Base-by-base conservation (phyloP, 305 asterid species). In the Stenogyne calaminthoides region DNA sequence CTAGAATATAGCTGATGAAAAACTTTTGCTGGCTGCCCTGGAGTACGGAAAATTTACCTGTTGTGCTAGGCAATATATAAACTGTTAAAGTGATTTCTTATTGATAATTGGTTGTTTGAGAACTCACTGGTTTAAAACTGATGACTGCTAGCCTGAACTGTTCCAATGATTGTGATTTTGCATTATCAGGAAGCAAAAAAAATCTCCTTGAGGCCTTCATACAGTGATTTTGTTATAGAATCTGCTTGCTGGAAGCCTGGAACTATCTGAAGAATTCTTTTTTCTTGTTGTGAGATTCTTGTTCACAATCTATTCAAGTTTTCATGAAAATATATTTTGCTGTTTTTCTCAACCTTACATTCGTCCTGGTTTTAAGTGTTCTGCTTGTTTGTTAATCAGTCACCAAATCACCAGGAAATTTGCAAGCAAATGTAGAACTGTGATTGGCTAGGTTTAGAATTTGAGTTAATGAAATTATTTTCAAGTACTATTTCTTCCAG, bases 401-500 rank as follows among this genome's bases (percentile, higher is more conserved):
- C 54, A 32, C 61, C 6, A 44, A 7, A 7, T 12, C 39, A 44
- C 55, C 52, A 12, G 29, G 29, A 51, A 6, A n/a, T 19, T 16
- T 25, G 49, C 37, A 54, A 37, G 66, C 25, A 15, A 20, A 34
- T 64, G 18, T 71, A 49, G 29, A 29, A 63, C 62, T 52, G 36
- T 44, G 34, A 29, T 52, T 34, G 54, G 51, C 70, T 65, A 18
- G 18, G 34, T 46, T 54, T 63, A 39, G 42, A 64, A 70, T 58
- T 60, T 75, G 54, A 46, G 64, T 64, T 3, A 6, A 18, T 64
- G 57, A 57, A 12, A 19, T 64, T 36, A 58, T 56, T 62, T 75
- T 54, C 60, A 49, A 49, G 56, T 49, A 19, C 11, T 46, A 36
- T 7, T 64, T 44, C 68, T 64, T 70, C 62, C 18, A 36, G 12